A percentile compares a stretch with the other conserved stretches of the same genome.
These are phyloP conservation scores for Penstemon davidsonii DNA, from an alignment of 257 asterid genomes.

Conservation along the genomic window DNA sequence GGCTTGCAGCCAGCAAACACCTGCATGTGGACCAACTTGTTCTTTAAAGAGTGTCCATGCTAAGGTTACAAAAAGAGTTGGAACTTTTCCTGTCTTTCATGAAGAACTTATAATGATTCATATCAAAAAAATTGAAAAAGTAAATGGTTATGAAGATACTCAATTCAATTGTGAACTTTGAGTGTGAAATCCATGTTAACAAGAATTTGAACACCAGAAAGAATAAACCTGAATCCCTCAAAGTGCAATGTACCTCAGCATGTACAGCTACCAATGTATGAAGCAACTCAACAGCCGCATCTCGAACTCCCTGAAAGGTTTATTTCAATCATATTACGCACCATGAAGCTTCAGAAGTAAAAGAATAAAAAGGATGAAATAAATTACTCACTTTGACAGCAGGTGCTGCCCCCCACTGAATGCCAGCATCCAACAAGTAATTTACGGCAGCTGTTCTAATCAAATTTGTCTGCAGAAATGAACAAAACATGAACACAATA, in stretches of 20 bases:
- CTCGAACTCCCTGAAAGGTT: conserved; percentile 84
- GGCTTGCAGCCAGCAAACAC: conserved; percentile 96
- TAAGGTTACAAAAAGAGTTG: conserved; percentile 8
- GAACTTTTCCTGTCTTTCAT: neutral
- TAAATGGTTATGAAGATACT: neutral
- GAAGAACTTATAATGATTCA: conserved; percentile 9
- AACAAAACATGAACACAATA: conserved; percentile 21
- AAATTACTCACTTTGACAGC: conserved; percentile 64
- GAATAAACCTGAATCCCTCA: neutral
- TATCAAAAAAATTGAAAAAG: neutral
- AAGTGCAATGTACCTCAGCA: conserved; percentile 71
- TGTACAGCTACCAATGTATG: conserved; percentile 93
- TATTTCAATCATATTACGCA: conserved; percentile 22
- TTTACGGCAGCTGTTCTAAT: conserved; percentile 82
- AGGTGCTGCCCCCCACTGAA: conserved; percentile 97
- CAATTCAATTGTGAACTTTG: neutral
- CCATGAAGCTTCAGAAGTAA: conserved; percentile 22
- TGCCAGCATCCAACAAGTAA: conserved; percentile 91
- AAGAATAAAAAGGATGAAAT: conserved; percentile 12
- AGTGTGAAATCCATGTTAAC: neutral
- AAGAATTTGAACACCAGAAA: conserved; percentile 11
- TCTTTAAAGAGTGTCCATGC: conserved; percentile 15
- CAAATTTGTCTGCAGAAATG: conserved; percentile 62
- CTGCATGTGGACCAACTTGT: conserved; percentile 41
- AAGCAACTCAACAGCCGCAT: conserved; percentile 90